Evolutionary conservation across 352 stramenopile genomes (phyloP), one percentile per base, ranked within the genome.

Genomic region (Thraustotheca clavata): DNA sequence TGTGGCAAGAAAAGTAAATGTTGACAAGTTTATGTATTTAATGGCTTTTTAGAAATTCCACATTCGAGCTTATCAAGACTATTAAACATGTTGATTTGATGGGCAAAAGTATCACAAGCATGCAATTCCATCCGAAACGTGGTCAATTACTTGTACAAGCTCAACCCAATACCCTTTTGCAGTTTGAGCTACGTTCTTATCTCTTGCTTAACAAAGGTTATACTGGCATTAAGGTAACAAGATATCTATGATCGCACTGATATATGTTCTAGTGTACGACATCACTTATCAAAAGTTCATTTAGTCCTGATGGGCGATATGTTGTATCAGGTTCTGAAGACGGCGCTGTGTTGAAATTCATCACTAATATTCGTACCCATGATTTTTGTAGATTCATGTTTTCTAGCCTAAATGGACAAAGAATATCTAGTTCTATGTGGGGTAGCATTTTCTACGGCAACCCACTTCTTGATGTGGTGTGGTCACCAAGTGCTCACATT

Each of bases 161-260:
- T 1, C 80, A 87, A 34, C 77, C 76, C 2, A 84, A 80, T 34
- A 61, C 67, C 7, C 66, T 92, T 32, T 72, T 89, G 9, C 79
- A 90, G 59, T 89, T 86, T 59, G 80, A 92, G 33, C 49, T 88
- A 40, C 79, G 80, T 3, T 89, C 80, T 6, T 92, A 84, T 55
- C 47, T 90, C 47, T 59, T 89, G 29, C 69, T 90, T 8, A 84
- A 88, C 71, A 89, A 86, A 48, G 82, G 69, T 55, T 88, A 88
- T 60, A 46, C 68, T 1, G 77, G 80, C 9, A 60, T 89, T 2
- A 49, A 22, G 54, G 22, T 87, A 87, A 46, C 68, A 72, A 3
- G 60, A 82, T 27, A 14, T 50, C 43, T 14, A 12, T 6, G 6
- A 14, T 14, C 22, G 11, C 12, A 33, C 6, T 6, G 27, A 22